These are phyloP conservation scores for Athelia sp. DNA, from an alignment of 1,284 basidiomycete species.

Conservation along the genomic window DNA sequence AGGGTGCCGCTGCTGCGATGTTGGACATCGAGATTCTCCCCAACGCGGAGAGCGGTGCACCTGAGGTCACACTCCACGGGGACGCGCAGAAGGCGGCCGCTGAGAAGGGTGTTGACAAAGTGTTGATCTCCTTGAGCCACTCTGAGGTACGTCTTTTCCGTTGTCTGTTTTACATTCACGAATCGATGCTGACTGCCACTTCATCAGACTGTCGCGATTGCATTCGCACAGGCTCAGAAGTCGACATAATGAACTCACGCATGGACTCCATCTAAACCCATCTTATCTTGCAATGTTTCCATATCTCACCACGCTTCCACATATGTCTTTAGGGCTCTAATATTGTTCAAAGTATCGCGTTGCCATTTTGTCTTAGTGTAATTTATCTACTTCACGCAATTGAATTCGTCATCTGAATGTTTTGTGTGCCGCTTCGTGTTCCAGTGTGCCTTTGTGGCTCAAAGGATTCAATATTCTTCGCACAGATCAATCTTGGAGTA, in stretches of 20 bases:
- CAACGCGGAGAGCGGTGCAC: slow-evolving; percentile 57
- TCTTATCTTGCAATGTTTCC: too few species aligned
- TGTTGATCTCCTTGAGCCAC: slow-evolving; percentile 89
- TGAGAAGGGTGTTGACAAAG: slow-evolving; percentile 68
- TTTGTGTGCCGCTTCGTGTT: too few species aligned
- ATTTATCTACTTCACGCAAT: too few species aligned
- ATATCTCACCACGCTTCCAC: too few species aligned
- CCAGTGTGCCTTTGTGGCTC: too few species aligned
- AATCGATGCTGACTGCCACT: slow-evolving; percentile 13
- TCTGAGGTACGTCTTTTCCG: slow-evolving; percentile 59
- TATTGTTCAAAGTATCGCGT: too few species aligned
- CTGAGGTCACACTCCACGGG: slow-evolving; percentile 77
- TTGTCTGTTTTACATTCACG: background rate
- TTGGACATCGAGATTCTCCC: slow-evolving; percentile 96
- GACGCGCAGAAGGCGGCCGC: slow-evolving; percentile 75
- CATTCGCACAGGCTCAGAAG: slow-evolving; percentile 68
- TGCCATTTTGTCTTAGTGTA: too few species aligned
- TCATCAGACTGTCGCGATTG: slow-evolving; percentile 68
- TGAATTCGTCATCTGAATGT: too few species aligned
- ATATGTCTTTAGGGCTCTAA: too few species aligned
- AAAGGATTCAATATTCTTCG: too few species aligned
- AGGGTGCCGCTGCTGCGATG: slow-evolving; percentile 90
- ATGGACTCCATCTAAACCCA: too few species aligned
- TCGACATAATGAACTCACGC: background rate
- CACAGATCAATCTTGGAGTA: too few species aligned